A percentile compares a stretch with the other conserved stretches of the same genome.
Conservation (phyloP, 2,329 filamentous ascomycete species). For the Venturia oleaginea region DNA sequence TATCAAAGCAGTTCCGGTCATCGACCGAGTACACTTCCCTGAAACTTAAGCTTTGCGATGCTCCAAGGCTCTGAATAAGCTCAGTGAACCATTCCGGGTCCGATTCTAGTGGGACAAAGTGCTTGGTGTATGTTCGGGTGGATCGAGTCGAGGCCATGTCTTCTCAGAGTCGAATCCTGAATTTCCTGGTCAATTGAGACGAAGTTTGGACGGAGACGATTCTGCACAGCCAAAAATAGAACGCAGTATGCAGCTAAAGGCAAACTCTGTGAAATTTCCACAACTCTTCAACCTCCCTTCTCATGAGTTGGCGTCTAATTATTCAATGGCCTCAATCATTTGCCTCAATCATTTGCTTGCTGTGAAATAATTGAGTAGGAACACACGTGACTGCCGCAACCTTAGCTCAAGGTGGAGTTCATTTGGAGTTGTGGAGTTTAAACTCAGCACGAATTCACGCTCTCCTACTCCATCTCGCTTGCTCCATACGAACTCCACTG, state of each 20-base stretch:
- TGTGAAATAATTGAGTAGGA: too few species aligned
- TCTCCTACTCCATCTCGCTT: not conserved
- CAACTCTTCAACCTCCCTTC: not conserved
- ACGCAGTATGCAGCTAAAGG: not conserved
- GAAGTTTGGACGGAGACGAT: not conserved
- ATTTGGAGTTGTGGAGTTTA: not conserved
- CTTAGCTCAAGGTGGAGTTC: not conserved
- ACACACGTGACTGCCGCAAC: constrained; percentile 2
- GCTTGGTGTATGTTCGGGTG: not conserved
- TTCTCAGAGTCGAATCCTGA: not conserved
- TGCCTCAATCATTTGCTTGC: too few species aligned
- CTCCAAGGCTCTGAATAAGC: constrained; percentile 74
- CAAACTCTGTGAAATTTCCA: not conserved
- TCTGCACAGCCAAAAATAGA: not conserved
- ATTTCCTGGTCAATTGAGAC: not conserved
- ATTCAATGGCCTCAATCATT: not conserved
- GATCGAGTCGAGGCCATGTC: not conserved
- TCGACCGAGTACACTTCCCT: constrained; percentile 89
- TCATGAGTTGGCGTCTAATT: not conserved
- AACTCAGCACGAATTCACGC: not conserved
- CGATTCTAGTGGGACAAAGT: constrained; percentile 36
- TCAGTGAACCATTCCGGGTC: constrained; percentile 84
- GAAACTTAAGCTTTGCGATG: constrained; percentile 59
- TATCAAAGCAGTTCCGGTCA: constrained; percentile 54
- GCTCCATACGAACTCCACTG: not conserved